A percentile compares a stretch with the other conserved stretches of the same genome.
These are phyloP conservation scores for Angomonas deanei DNA, from an alignment of 208 protist species.

Conservation along the genomic window DNA sequence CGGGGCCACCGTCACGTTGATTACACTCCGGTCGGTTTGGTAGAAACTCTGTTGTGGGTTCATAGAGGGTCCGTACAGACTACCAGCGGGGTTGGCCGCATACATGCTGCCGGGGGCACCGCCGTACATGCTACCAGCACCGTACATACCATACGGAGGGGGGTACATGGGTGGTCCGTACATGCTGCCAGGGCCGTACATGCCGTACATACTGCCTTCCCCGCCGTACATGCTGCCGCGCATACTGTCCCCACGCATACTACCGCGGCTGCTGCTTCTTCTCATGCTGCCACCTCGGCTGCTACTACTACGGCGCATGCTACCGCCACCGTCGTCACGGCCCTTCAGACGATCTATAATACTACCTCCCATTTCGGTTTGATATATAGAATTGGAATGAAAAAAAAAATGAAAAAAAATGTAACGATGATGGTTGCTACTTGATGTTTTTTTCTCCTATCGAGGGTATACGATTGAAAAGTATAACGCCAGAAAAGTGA, in stretches of 20 bases:
- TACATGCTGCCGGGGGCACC: too few relatives aligned
- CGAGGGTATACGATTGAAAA: too few relatives aligned
- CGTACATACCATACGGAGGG: neutral
- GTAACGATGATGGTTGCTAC: too few relatives aligned
- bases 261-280: neutral
- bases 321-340: neutral
- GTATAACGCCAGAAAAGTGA: too few relatives aligned
- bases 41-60: too few relatives aligned
- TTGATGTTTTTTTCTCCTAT: too few relatives aligned
- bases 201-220: neutral
- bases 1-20: too few relatives aligned
- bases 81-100: too few relatives aligned
- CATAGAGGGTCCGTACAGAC: too few relatives aligned
- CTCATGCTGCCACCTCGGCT: neutral
- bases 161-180: neutral
- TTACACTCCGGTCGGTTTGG: too few relatives aligned
- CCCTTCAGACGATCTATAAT: neutral
- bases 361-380: neutral
- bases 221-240: neutral
- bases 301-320: neutral
- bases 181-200: neutral
- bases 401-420: slow-evolving; percentile 9
- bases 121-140: neutral
- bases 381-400: slow-evolving; percentile 1
- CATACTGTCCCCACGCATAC: neutral